Percentiles rank a stretch among this genome's conserved stretches.
Evolutionary conservation across 345 rosid genomes (phyloP).

Genomic region (Tarenaya hassleriana): DNA sequence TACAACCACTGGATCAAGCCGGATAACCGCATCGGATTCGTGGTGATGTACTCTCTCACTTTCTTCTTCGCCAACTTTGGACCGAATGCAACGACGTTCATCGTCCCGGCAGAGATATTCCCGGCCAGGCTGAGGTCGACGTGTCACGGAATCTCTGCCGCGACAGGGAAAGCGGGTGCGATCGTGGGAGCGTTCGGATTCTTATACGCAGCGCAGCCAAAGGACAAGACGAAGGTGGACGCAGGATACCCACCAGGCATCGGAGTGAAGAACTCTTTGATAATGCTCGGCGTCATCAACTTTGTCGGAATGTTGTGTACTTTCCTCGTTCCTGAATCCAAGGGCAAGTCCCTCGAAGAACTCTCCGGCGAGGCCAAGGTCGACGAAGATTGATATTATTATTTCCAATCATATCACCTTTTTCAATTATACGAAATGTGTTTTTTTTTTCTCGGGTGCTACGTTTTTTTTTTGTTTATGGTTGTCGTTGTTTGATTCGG

Average conservation of each 20-base stretch:
- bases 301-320: conserved; percentile 48
- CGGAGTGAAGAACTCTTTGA: conserved; percentile 45
- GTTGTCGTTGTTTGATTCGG: no score
- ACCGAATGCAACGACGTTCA: conserved; percentile 67
- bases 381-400: conserved; percentile 18
- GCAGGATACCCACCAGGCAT: conserved; percentile 47
- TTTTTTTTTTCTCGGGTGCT: no score
- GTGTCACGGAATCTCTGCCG: conserved; percentile 76
- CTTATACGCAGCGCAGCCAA: conserved; percentile 44
- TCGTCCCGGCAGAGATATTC: conserved; percentile 70
- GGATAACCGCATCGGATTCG: conserved; percentile 47
- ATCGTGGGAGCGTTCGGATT: conserved; percentile 70
- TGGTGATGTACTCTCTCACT: conserved; percentile 50
- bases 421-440: no score
- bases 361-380: conserved; percentile 43
- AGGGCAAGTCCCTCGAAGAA: conserved; percentile 57
- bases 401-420: not conserved
- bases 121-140: conserved; percentile 71
- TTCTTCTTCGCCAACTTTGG: conserved; percentile 81
- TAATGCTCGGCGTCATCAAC: conserved; percentile 43
- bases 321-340: conserved; percentile 50
- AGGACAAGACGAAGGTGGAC: conserved; percentile 32
- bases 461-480: no score
- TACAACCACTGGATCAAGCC: conserved; percentile 59
- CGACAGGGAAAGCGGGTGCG: conserved; percentile 67